Evolutionary conservation across 2,329 filamentous ascomycete species (phyloP).

Genomic region (Diaporthe citri): DNA sequence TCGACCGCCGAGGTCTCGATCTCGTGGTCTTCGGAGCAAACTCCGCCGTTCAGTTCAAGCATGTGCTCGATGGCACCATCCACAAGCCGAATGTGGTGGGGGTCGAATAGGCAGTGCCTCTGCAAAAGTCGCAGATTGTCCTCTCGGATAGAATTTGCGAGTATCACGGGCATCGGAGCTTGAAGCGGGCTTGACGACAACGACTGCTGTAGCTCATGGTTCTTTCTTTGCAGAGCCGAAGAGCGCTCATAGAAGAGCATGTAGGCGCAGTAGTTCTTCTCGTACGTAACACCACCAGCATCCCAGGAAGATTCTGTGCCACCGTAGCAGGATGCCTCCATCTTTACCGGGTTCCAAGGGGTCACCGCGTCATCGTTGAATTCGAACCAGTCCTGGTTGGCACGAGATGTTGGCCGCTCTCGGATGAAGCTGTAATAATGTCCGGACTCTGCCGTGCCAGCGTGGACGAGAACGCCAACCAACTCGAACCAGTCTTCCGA

Average conservation of each 20-base stretch:
- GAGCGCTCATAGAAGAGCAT: slow-evolving; percentile 97
- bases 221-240: slow-evolving; percentile 70
- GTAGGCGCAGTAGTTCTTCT: slow-evolving; percentile 89
- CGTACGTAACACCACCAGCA: slow-evolving; percentile 60
- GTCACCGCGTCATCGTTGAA: slow-evolving; percentile 93
- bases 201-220: slow-evolving; percentile 57
- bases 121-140: slow-evolving; percentile 82
- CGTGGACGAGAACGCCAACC: slow-evolving; percentile 94
- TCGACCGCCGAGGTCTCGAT: slow-evolving; percentile 65
- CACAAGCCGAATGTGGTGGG: slow-evolving; percentile 76
- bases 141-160: slow-evolving; percentile 71
- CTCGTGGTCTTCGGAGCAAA: slow-evolving; percentile 63
- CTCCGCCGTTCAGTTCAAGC: slow-evolving; percentile 59
- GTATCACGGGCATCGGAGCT: slow-evolving; percentile 57
- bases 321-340: slow-evolving; percentile 86
- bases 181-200: slow-evolving; percentile 56
- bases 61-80: slow-evolving; percentile 70
- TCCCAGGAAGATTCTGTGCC: slow-evolving; percentile 69
- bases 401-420: slow-evolving; percentile 73
- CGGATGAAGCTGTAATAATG: slow-evolving; percentile 98
- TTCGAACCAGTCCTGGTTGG: slow-evolving; percentile 78
- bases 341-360: slow-evolving; percentile 78
- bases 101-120: slow-evolving; percentile 84
- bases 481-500: slow-evolving; percentile 88
- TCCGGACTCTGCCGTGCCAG: slow-evolving; percentile 91